Conservation (phyloP, 306 rosid species). For the Vigna mungo region DNA sequence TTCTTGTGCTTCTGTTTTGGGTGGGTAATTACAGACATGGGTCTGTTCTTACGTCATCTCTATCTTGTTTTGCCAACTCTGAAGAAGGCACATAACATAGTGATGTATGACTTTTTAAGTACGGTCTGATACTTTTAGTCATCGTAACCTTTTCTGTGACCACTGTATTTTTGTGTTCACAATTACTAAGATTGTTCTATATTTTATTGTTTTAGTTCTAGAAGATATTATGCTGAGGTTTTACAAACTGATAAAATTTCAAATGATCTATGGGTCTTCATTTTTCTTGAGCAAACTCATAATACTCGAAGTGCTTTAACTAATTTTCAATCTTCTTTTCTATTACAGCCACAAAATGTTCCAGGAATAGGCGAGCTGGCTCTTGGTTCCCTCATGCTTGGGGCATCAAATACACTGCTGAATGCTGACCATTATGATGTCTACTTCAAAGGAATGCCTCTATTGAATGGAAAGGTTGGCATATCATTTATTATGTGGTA, state of each 20-base stretch:
- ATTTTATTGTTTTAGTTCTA: conserved; percentile 1
- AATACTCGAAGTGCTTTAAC: neutral
- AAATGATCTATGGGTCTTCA: conserved; percentile 11
- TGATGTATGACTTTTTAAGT: neutral
- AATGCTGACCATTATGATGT: conserved; percentile 87
- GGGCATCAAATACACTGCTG: conserved; percentile 78
- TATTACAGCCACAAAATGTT: conserved; percentile 66
- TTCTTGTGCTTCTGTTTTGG: no score
- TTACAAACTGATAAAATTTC: conserved; percentile 12
- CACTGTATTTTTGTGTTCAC: neutral
- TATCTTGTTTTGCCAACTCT: no score
- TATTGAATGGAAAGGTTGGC: conserved; percentile 78
- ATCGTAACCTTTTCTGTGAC: conserved; percentile 6
- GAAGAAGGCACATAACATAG: no score
- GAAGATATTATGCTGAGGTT: neutral
- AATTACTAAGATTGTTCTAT: neutral
- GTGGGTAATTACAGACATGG: no score
- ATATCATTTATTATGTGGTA: conserved; percentile 20
- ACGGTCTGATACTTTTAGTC: conserved; percentile 11
- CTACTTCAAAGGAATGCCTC: conserved; percentile 92
- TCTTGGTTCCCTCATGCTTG: conserved; percentile 83
- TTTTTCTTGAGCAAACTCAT: conserved; percentile 21
- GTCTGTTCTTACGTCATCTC: no score
- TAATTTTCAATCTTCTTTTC: conserved; percentile 29
- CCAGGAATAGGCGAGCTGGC: conserved; percentile 97